Evolutionary conservation across 352 stramenopile species (phyloP), one percentile per base, ranked within the genome.

Genomic region (Phytophthora macrochlamydospora): DNA sequence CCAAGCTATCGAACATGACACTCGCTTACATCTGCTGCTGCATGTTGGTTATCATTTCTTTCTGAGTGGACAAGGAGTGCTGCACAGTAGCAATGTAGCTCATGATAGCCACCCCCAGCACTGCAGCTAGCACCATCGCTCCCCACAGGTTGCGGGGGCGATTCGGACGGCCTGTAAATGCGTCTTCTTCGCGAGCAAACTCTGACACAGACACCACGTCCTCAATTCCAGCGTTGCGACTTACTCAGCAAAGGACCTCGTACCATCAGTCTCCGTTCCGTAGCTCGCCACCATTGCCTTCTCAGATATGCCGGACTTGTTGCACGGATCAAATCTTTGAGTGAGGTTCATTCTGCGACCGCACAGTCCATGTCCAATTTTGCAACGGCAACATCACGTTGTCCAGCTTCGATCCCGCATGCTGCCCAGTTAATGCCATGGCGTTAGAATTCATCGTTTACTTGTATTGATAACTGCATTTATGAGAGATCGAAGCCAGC

Each of bases 401-500:
- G 38, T 5, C 8, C 38, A 45, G 18, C 18, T 24, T 24, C 18
- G 18, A 24, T 24, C 18, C 18, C 18, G 38, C 8, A 45, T 49
- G 43, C 43, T 49, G 43, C 12, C 43, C 24, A 49, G 43, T n/a
- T 14, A 28, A 29, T 8, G 18, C 12, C 6, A 48, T 28, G 12
- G 11, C 42, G 42, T 35, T 29, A 18, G 45, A 13, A 40, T 40
- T 29, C 6, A 49, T 49, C 13, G 13, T n/a, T 29, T 49, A 29
- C 18, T 46, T 29, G 43, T 49, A 24, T 49, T 29, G 18, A 49
- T 49, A 8, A 11, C 8, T 45, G 38, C 11, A 45, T 49, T 73
- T 40, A 99, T 3, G 91, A 98, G 38, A 99, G 74, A 73, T 99
- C 97, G 86, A 99, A 99, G 49, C 97, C 97, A 11, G 96, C 90